Conservation (phyloP, 192 early-diverging fungal genomes). For the Phlyctochytrium planicorne region DNA sequence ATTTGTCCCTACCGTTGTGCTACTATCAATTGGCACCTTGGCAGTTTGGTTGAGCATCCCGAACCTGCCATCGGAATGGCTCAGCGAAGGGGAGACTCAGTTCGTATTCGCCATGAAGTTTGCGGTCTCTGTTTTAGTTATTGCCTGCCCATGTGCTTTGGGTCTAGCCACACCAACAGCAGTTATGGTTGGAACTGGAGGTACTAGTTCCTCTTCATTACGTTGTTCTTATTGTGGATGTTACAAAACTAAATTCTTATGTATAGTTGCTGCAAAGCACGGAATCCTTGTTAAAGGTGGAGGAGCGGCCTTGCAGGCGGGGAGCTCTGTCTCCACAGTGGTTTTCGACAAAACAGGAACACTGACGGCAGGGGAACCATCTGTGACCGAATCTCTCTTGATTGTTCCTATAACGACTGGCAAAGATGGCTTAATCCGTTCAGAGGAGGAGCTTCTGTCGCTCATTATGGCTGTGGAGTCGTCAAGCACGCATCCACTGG, state of each 20-base stretch:
- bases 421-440: constrained; percentile 11
- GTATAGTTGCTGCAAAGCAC: constrained; percentile 81
- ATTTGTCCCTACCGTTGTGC: constrained; percentile 88
- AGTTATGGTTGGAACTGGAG: constrained; percentile 97
- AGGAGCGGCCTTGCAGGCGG: constrained; percentile 70
- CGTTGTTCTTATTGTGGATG: constrained; percentile 5
- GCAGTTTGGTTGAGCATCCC: constrained; percentile 65
- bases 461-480: constrained; percentile 31
- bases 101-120: constrained; percentile 32
- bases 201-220: constrained; percentile 16
- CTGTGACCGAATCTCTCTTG: constrained; percentile 41
- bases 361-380: constrained; percentile 68
- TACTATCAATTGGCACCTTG: constrained; percentile 69
- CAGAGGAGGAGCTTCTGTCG: constrained; percentile 29
- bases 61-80: too few relatives aligned
- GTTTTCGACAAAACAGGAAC: constrained; percentile 89
- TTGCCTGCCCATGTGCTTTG: constrained; percentile 95
- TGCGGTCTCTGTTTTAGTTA: constrained; percentile 87
- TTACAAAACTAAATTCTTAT: background rate
- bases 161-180: constrained; percentile 96
- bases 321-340: constrained; percentile 56
- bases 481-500: constrained; percentile 70
- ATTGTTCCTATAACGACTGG: background rate
- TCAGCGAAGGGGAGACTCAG: background rate
- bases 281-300: constrained; percentile 89